A percentile compares a stretch with the other conserved stretches of the same genome.
Evolutionary conservation across 768 basidiomycete species (phyloP).

Genomic region (Termitomyces sp.): DNA sequence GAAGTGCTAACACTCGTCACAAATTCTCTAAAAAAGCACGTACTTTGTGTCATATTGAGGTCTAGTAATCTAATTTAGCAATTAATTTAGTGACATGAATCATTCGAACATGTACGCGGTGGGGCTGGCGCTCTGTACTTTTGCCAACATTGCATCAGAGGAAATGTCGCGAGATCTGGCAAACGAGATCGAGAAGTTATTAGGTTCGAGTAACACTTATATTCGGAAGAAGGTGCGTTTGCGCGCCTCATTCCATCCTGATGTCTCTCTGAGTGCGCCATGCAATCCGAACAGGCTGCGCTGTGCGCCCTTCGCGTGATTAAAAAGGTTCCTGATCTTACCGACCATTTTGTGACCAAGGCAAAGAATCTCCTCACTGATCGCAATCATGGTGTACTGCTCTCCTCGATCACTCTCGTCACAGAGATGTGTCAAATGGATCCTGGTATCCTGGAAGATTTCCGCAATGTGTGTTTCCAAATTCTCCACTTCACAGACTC

Average conservation of each 20-base stretch:
- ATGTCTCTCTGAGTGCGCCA: not conserved
- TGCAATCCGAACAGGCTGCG: conserved; percentile 59
- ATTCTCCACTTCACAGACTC: not conserved
- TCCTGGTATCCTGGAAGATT: conserved; percentile 67
- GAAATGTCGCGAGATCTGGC: conserved; percentile 99
- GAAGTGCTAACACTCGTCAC: conserved; percentile 97
- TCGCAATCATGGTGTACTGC: conserved; percentile 92
- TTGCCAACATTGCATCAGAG: conserved; percentile 98
- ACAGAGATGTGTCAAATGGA: conserved; percentile 92
- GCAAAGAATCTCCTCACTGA: conserved; percentile 90
- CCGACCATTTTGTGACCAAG: conserved; percentile 86
- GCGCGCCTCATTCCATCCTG: not conserved
- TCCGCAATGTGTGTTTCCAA: conserved; percentile 68
- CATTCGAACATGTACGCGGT: conserved; percentile 99
- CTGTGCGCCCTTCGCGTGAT: conserved; percentile 92
- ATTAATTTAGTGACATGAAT: conserved; percentile 83
- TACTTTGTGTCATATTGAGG: conserved; percentile 5
- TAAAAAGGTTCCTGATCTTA: conserved; percentile 92
- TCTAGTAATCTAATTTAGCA: not conserved
- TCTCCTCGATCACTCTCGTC: conserved; percentile 91
- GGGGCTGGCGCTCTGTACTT: conserved; percentile 94
- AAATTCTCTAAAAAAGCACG: conserved; percentile 96
- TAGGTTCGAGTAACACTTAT: conserved; percentile 97
- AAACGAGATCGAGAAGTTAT: conserved; percentile 95
- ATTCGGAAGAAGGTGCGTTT: conserved; percentile 93